Conservation (phyloP, 2,329 filamentous ascomycete genomes). For the Penicillium brasilianum region DNA sequence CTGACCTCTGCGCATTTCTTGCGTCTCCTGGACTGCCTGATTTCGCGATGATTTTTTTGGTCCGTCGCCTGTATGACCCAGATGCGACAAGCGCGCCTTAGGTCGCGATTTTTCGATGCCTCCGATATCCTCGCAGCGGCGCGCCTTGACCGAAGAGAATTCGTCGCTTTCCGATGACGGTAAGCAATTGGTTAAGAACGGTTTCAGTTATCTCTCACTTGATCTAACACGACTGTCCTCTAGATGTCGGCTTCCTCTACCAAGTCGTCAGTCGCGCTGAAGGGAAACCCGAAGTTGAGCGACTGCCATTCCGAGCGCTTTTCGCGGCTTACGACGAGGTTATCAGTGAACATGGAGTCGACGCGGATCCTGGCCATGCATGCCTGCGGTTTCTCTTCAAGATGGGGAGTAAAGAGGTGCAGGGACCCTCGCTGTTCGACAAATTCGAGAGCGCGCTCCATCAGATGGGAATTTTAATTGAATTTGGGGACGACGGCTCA, state of each 20-base stretch:
- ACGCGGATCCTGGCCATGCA: conserved; percentile 74
- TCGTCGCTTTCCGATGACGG: conserved; percentile 65
- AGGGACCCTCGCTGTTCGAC: conserved; percentile 65
- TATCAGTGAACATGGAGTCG: conserved; percentile 70
- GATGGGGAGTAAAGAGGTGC: conserved; percentile 66
- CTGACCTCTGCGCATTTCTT: conserved; percentile 21
- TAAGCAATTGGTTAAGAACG: conserved; percentile 35
- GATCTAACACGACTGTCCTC: conserved; percentile 9
- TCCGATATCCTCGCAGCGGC: conserved; percentile 51
- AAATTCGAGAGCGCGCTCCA: conserved; percentile 72
- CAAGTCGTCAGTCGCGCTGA: conserved; percentile 76
- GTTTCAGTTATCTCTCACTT: neutral
- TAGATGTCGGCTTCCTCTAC: conserved; percentile 80
- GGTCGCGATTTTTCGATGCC: conserved; percentile 56
- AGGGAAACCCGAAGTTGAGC: conserved; percentile 66
- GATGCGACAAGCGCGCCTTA: conserved; percentile 51
- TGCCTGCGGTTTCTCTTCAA: conserved; percentile 80
- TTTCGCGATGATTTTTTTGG: conserved; percentile 48
- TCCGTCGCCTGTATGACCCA: conserved; percentile 48
- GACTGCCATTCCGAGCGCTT: conserved; percentile 74
- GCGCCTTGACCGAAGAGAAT: conserved; percentile 48
- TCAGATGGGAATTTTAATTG: conserved; percentile 73
- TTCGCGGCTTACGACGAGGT: conserved; percentile 81
- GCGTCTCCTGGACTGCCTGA: conserved; percentile 16
- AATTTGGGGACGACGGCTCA: conserved; percentile 58